Conservation (phyloP, 768 basidiomycete genomes). For the Mrakia gelida region DNA sequence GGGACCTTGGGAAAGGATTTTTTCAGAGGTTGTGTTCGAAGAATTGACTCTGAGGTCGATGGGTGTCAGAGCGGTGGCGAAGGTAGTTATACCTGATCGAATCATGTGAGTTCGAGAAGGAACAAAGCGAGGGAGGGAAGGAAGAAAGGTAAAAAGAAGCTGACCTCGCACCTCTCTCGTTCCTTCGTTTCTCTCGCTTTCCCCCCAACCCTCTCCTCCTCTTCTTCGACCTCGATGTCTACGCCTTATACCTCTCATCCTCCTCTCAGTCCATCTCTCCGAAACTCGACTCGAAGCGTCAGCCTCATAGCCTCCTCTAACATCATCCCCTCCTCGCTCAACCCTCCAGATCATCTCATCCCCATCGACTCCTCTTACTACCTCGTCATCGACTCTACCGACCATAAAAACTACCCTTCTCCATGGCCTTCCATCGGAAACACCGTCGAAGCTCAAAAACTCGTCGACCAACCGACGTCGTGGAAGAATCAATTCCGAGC, state of each 20-base stretch:
- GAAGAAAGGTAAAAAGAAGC: background rate
- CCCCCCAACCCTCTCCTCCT: no score
- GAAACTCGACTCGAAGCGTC: background rate
- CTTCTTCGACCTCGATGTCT: background rate
- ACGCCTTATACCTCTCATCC: background rate
- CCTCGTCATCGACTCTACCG: background rate
- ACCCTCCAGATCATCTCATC: background rate
- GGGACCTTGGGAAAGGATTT: background rate
- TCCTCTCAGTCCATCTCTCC: background rate
- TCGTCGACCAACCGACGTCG: no score
- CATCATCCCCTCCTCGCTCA: background rate
- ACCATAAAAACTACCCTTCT: no score
- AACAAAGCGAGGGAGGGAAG: background rate
- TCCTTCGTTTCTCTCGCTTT: background rate
- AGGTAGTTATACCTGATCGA: background rate
- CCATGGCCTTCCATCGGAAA: no score
- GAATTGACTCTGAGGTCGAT: background rate
- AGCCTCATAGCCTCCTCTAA: background rate
- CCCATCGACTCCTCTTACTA: background rate
- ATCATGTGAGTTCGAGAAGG: background rate
- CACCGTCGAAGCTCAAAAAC: no score
- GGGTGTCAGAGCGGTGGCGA: background rate
- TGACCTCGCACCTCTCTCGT: background rate
- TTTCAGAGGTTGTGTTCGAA: background rate
- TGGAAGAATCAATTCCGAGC: no score